Conservation (phyloP, 441 rosid species). For the Pelargonium citronellum region DNA sequence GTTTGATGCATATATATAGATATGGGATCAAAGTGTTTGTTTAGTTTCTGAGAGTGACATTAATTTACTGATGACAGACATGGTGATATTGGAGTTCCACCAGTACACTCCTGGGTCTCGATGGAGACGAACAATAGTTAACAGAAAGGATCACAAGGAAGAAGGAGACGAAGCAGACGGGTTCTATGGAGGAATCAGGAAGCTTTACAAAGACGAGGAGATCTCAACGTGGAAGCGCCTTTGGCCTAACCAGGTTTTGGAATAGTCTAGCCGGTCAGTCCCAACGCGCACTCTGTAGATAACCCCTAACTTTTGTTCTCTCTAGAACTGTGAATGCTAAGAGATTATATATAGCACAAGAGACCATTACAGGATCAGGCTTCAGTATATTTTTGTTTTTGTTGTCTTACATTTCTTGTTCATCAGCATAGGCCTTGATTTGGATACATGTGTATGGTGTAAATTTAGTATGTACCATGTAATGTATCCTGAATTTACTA, state of each 20-base stretch:
- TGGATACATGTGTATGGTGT: background rate
- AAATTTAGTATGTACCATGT: background rate
- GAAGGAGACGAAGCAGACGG: conserved; percentile 6
- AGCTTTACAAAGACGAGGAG: conserved; percentile 18
- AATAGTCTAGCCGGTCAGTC: background rate
- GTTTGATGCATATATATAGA: too few relatives aligned
- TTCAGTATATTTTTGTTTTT: background rate
- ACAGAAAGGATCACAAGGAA: conserved; percentile 6
- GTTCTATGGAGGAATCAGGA: conserved; percentile 22
- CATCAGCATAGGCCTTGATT: background rate
- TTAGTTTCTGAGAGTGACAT: background rate
- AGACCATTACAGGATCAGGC: background rate
- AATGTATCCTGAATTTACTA: background rate
- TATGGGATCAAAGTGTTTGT: background rate
- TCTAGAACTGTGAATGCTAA: background rate
- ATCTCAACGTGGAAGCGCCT: conserved; percentile 20
- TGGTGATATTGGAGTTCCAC: background rate
- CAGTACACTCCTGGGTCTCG: conserved; percentile 4
- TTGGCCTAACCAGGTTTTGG: conserved; percentile 20
- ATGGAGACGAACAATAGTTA: conserved; percentile 7
- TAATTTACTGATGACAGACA: background rate
- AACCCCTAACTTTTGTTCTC: background rate
- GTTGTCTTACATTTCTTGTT: background rate
- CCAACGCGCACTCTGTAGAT: background rate
- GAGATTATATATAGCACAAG: background rate